Evolutionary conservation across 352 stramenopile genomes (phyloP).

Genomic region (Phytophthora brassicae): DNA sequence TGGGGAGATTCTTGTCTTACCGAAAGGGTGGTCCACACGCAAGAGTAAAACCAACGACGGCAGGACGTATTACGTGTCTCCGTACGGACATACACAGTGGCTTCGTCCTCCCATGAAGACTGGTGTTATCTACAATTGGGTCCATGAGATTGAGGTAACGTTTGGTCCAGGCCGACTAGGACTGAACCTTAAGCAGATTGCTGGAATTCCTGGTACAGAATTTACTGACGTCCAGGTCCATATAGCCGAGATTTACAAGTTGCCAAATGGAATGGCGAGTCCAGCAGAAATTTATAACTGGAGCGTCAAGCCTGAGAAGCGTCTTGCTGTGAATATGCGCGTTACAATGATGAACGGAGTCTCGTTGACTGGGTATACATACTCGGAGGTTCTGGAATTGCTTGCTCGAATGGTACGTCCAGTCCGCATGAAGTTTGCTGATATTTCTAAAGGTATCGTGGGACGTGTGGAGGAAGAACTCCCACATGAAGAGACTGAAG

Average conservation of each 20-base stretch:
- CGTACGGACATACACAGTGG: slow-evolving; percentile 84
- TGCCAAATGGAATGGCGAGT: slow-evolving; percentile 78
- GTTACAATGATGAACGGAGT: slow-evolving; percentile 85
- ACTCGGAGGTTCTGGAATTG: slow-evolving; percentile 76
- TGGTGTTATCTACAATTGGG: slow-evolving; percentile 75
- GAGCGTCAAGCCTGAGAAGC: slow-evolving; percentile 88
- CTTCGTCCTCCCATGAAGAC: slow-evolving; percentile 78
- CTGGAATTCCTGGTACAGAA: slow-evolving; percentile 59
- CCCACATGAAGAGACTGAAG: slow-evolving; percentile 64
- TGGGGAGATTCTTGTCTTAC: slow-evolving; percentile 73
- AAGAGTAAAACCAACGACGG: slow-evolving; percentile 82
- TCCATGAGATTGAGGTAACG: slow-evolving; percentile 82
- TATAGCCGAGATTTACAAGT: slow-evolving; percentile 85
- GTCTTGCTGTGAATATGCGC: slow-evolving; percentile 75
- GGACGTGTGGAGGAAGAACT: slow-evolving; percentile 67
- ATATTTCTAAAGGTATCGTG: slow-evolving; percentile 84
- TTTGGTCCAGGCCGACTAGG: slow-evolving; percentile 78
- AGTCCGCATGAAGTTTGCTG: slow-evolving; percentile 82
- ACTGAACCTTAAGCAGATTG: slow-evolving; percentile 85
- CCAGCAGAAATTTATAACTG: slow-evolving; percentile 90
- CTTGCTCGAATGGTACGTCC: slow-evolving; percentile 66
- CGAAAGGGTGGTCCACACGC: slow-evolving; percentile 78
- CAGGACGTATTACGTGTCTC: slow-evolving; percentile 87
- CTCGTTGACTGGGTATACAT: slow-evolving; percentile 75
- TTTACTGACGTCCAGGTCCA: slow-evolving; percentile 82